Base-by-base conservation (phyloP, 2,329 filamentous ascomycete genomes). In the Colletotrichum liaoningense region DNA sequence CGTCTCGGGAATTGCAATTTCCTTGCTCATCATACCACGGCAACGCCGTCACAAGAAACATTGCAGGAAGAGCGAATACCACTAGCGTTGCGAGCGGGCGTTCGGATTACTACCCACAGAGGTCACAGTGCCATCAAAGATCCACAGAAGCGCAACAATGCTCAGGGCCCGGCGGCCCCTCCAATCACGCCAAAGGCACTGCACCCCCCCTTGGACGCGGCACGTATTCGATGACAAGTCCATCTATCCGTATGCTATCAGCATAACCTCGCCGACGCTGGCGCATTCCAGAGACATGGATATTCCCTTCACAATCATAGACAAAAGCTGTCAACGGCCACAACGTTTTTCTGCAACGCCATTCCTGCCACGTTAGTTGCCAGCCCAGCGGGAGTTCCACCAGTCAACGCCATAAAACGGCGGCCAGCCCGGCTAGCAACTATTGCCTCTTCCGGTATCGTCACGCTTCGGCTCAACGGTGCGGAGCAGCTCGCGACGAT, bases 41-140 rank as follows among this genome's bases (percentile, higher is more conserved):
- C 65, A 30, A 63, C 58, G 54, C 58, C 52, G 65, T 30, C n/a
- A 63, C 57, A 55, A 69, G 14, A 24, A 33, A 63, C 28, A 57
- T 63, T 68, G 57, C 57, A 63, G 49, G 64, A 68, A 69, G 65
- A 33, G 54, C 69, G 54, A 59, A 24, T 9, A 49, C 65, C 54
- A 63, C 69, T 64, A 69, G 69, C 69, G 69, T 52, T 52, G n/a
- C 52, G 59, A 63, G 65, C 69, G 54, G 69, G 69, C 58, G 69
- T 49, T 69, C 65, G 69, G 58, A 69, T 58, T 68, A 19, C 69
- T 46, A 72, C 65, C 26, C 65, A 52, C 52, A 52, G 58, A 66
- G 33, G 54, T 56, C 52, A 62, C 63, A 56, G 63, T 71, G 19
- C 46, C 63, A 71, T 67, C 19, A 24, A 22, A 30, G 54, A 63